Evolutionary conservation across 1,284 basidiomycete genomes (phyloP), one percentile per base, ranked within the genome.

Genomic region (Fistulina hepatica): DNA sequence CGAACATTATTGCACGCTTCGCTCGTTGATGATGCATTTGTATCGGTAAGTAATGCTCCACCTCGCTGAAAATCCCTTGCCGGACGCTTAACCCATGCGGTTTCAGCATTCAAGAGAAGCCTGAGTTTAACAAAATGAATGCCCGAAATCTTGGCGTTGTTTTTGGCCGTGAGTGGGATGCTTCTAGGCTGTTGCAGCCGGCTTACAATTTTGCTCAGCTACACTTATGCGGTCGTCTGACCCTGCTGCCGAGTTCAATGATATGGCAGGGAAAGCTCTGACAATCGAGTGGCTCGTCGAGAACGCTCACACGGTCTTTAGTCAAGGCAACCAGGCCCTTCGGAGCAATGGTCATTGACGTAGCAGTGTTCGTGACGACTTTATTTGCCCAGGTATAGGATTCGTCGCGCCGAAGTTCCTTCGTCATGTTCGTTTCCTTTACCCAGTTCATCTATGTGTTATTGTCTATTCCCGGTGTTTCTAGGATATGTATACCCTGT

Each of bases 141-240:
- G 81, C 90, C 3, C 75, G 91, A 46, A 99, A 98, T 52, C 64
- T 99, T 15, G 95, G 95, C n/a, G 91, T 97, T n/a, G 92, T 99
- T 28, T 97, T 98, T 64, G 95, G 95, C 48, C 94, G 92, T 97
- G 59, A 65, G 91, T 81, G 10, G 40, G 15, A 34, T 34, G 20
- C 17, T 34, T 26, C 38, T 31, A 20, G 21, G 25, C 22, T 6
- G 9, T 23, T n/a, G 8, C 13, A n/a, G 27, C 33, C 27, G 40
- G 28, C 44, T 56, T 9, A 48, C 20, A 15, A 43, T 28, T n/a
- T 34, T 48, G 23, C 44, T 6, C 52, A 95, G 91, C 94, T 6
- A 98, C 94, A 0, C 67, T 97, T 16, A 88, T 97, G 78, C 78
- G 89, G 44, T 94, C 91, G 2, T 71, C 73, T 22, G 84, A 94